These are phyloP conservation scores for Phaeosphaeria sp. DNA, from an alignment of 2,329 filamentous ascomycete genomes.

Conservation along the genomic window DNA sequence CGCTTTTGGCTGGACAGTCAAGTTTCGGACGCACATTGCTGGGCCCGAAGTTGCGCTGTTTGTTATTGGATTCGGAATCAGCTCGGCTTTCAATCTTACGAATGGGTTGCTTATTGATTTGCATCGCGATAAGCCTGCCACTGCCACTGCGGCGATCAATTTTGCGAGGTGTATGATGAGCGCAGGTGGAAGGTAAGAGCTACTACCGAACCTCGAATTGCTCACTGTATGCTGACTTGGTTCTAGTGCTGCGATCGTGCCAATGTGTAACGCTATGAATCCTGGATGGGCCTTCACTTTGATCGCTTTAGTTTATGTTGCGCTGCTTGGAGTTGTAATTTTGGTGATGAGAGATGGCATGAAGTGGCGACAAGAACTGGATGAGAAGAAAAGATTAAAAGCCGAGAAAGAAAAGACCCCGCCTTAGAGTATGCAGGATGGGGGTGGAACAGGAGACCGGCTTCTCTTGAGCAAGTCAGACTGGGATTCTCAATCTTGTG, in stretches of 20 bases:
- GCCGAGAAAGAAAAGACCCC: constrained; percentile 1
- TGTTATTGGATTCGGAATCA: constrained; percentile 62
- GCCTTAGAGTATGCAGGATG: not conserved
- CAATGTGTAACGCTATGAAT: constrained; percentile 52
- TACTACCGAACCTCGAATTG: not conserved
- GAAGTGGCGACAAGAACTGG: constrained; percentile 36
- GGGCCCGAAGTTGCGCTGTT: constrained; percentile 57
- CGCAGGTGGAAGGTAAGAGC: constrained; percentile 36
- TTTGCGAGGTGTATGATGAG: constrained; percentile 47
- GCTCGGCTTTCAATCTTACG: constrained; percentile 57
- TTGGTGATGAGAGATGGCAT: constrained; percentile 42
- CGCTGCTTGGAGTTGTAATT: constrained; percentile 32
- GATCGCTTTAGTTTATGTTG: constrained; percentile 36
- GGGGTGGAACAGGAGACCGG: not conserved
- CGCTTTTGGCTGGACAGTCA: constrained; percentile 53
- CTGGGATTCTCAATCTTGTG: too few relatives aligned
- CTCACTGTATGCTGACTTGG: not conserved
- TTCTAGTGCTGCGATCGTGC: constrained; percentile 44
- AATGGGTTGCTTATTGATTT: constrained; percentile 56
- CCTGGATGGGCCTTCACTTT: constrained; percentile 57
- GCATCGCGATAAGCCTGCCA: constrained; percentile 48
- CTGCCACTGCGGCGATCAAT: constrained; percentile 50
- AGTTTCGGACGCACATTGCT: constrained; percentile 47
- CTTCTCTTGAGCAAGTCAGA: not conserved
- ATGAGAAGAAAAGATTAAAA: constrained; percentile 20